phyloP scores from a whole-genome alignment of 805 yeast species.

The Candida ortonii region DNA sequence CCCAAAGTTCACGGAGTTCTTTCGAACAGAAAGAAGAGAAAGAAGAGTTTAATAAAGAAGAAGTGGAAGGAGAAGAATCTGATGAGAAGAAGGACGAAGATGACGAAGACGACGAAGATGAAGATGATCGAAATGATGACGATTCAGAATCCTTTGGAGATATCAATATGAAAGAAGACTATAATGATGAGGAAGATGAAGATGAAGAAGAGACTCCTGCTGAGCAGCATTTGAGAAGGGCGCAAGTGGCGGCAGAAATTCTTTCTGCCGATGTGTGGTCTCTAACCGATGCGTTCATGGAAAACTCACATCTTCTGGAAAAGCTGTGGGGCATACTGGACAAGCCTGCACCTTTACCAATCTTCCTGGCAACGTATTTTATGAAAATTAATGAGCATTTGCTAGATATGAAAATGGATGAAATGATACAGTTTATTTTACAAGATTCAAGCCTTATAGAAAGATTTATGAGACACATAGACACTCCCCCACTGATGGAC shows the following conservation, averaged over 20 bases:
- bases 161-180: slow-evolving; percentile 25
- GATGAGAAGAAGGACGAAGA: slow-evolving; percentile 5
- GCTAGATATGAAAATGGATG: slow-evolving; percentile 83
- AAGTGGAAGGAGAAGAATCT: slow-evolving; percentile 5
- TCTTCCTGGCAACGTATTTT: slow-evolving; percentile 79
- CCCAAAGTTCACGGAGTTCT: too few species aligned
- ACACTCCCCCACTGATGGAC: slow-evolving; percentile 93
- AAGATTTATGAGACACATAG: slow-evolving; percentile 79
- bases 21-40: slow-evolving; percentile 1
- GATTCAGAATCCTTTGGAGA: slow-evolving; percentile 19
- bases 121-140: slow-evolving; percentile 19
- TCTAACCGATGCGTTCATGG: slow-evolving; percentile 85
- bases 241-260: slow-evolving; percentile 82
- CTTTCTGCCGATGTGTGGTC: slow-evolving; percentile 93
- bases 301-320: slow-evolving; percentile 58
- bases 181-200: slow-evolving; percentile 30
- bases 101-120: slow-evolving; percentile 14
- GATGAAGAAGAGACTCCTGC: slow-evolving; percentile 33
- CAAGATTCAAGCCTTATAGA: slow-evolving; percentile 70
- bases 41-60: slow-evolving; percentile 8
- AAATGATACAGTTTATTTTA: slow-evolving; percentile 68
- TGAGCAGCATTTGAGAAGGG: slow-evolving; percentile 38
- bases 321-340: slow-evolving; percentile 81
- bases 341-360: slow-evolving; percentile 61
- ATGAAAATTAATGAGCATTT: slow-evolving; percentile 90